Evolutionary conservation across 192 early-diverging fungal species (phyloP), one percentile per base, ranked within the genome.

Genomic region (Backusella mclennaniae): DNA sequence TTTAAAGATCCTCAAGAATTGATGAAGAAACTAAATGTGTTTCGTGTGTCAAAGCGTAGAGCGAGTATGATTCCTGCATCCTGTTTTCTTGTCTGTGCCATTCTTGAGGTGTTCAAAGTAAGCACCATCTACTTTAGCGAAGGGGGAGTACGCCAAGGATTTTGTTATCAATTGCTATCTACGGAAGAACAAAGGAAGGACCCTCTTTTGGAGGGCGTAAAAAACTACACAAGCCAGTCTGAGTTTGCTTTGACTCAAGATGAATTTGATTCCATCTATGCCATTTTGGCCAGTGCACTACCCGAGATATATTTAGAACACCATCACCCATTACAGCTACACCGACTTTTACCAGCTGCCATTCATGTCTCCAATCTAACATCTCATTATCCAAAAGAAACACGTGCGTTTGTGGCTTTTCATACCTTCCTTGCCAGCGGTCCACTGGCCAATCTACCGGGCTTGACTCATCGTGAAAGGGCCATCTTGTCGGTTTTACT

Each of bases 71-170:
- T 89, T 36, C 88, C 88, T 9, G 88, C 88, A 12, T 82, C 80
- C 6, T 82, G 84, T 31, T 85, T 85, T 33, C 44, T 89, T 23
- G 81, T 86, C 41, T 75, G 80, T 15, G 85, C 84, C 1, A 79
- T 87, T 1, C 63, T 85, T 78, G 78, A 86, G 33, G 83, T 76
- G 4, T 76, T 87, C 29, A 44, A 68, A 5, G 82, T 85, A 44
- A 74, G 73, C 44, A 73, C 80, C 41, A 79, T 89, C 4, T 77
- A 84, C 12, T 89, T 89, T 41, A 86, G 86, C 35, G 86, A 89
- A 70, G 86, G 88, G 6, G 88, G 88, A 67, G 85, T 89, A 17
- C 86, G 86, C 21, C 88, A 89, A 53, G 88, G 88, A 8, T 75
- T 83, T n/a, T 89, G 88, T 73, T 89, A 85, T 63, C 70, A 78